Percentiles rank a stretch among this genome's conserved stretches.
These are phyloP conservation scores for Inonotus obliquus DNA, from an alignment of 1,284 basidiomycete species.

Conservation along the genomic window DNA sequence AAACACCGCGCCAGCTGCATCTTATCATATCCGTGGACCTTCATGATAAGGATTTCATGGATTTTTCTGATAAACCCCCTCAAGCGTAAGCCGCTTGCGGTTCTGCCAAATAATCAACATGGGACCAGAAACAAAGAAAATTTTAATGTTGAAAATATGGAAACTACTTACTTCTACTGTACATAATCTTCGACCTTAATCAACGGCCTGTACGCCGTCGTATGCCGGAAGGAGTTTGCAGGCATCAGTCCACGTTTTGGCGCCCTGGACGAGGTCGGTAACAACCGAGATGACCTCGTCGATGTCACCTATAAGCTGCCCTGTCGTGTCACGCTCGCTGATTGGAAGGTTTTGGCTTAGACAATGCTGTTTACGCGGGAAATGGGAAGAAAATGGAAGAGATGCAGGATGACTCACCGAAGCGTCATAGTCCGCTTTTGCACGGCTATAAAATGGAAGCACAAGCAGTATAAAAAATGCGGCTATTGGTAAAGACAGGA, in stretches of 20 bases:
- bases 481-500: background rate
- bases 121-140: background rate
- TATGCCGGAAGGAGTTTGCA: constrained; percentile 72
- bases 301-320: constrained; percentile 88
- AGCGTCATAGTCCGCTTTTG: constrained; percentile 88
- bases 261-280: constrained; percentile 70
- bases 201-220: constrained; percentile 86
- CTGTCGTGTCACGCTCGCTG: constrained; percentile 92
- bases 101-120: background rate
- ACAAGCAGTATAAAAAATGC: background rate
- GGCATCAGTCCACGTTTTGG: constrained; percentile 77
- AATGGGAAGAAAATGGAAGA: background rate
- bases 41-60: background rate
- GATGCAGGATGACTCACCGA: constrained; percentile 47
- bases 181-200: constrained; percentile 26
- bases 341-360: background rate
- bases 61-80: background rate
- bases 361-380: background rate
- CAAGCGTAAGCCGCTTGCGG: background rate
- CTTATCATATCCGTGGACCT: background rate
- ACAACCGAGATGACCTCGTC: constrained; percentile 88
- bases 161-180: background rate
- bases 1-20: background rate
- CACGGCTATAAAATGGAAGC: constrained; percentile 46
- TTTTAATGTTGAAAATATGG: background rate